Percentiles rank a stretch among this genome's conserved stretches.
These are phyloP conservation scores for Aspergillus piperis DNA, from an alignment of 2,329 filamentous ascomycete genomes.

Conservation along the genomic window DNA sequence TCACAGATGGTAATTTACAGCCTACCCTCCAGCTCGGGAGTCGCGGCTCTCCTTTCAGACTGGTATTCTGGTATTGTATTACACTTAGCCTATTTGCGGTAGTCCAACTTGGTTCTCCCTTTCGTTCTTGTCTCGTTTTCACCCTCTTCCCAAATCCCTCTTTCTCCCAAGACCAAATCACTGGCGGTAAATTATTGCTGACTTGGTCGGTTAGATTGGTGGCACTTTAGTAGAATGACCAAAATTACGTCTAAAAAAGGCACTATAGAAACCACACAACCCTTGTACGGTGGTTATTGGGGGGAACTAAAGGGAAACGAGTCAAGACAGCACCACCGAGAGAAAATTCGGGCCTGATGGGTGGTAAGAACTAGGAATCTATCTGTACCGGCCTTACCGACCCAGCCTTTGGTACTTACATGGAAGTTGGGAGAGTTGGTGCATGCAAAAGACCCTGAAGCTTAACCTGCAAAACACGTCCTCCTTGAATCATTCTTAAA, in stretches of 20 bases:
- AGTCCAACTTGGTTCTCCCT: conserved; percentile 3
- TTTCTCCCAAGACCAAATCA: background rate
- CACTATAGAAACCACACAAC: background rate
- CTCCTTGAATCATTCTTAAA: conserved; percentile 2
- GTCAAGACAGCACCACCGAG: background rate
- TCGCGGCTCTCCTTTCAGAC: conserved; percentile 15
- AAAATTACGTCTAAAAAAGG: background rate
- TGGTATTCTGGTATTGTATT: conserved; percentile 12
- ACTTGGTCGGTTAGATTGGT: conserved; percentile 1
- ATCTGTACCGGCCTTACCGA: background rate
- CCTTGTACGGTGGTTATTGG: background rate
- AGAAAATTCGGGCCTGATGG: background rate
- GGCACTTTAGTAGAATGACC: background rate
- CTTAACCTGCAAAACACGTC: conserved; percentile 18
- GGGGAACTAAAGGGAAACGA: background rate
- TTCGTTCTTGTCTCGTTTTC: background rate
- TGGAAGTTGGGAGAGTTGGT: background rate
- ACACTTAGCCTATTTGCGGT: conserved; percentile 3
- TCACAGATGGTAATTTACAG: conserved; percentile 30
- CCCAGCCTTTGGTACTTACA: background rate
- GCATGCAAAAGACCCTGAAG: conserved; percentile 14
- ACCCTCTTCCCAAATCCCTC: background rate
- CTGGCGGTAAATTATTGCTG: conserved; percentile 7
- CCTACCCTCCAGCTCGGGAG: conserved; percentile 20
- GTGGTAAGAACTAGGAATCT: background rate